Evolutionary conservation across 768 basidiomycete genomes (phyloP), one percentile per base, ranked within the genome.

Genomic region (Kwoniella europaea): DNA sequence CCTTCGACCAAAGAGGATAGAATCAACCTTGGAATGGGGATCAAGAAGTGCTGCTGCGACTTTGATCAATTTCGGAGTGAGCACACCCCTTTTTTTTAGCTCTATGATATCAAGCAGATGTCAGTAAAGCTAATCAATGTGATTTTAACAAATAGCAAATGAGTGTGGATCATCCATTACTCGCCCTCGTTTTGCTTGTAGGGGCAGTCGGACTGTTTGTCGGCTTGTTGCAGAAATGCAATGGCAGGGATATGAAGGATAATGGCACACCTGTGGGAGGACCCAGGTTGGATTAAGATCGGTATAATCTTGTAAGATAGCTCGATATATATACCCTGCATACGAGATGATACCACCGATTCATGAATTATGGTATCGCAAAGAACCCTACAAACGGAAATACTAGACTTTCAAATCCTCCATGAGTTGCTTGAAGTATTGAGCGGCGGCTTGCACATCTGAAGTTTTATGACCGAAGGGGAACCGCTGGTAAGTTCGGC

Each of bases 21-120:
- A 82, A 44, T 77, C 81, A 13, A 75, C 82, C 4, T 55, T 83
- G 12, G 78, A 77, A 68, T 77, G 82, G 80, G 82, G 82, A 68
- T 81, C 79, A 4, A 73, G 78, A 66, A 76, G 71, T 41, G 79
- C 77, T 15, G 76, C 79, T n/a, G 68, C 74, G 69, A 77, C 77
- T 9, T 57, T 81, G 65, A 74, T 78, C 58, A 69, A 44, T 41
- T 18, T 76, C n/a, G 75, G 76, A n/a, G 79, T 78, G 53, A 72
- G 75, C 74, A n/a, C 2, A 1, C 22, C 4, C 41, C 56, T 63
- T 44, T n/a, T 63, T 24, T 55, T 24, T 0, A 44, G 16, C 27
- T 4, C 41, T 35, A 55, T 55, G 35, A 35, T 35, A 7, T 35
- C 35, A 35, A 35, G 35, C 35, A 35, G 35, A n/a, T 5, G 54